Percentiles rank a stretch among this genome's conserved stretches.
Evolutionary conservation across 495 filamentous ascomycete species (phyloP).

Genomic region (Tuber microsphaerosporum): DNA sequence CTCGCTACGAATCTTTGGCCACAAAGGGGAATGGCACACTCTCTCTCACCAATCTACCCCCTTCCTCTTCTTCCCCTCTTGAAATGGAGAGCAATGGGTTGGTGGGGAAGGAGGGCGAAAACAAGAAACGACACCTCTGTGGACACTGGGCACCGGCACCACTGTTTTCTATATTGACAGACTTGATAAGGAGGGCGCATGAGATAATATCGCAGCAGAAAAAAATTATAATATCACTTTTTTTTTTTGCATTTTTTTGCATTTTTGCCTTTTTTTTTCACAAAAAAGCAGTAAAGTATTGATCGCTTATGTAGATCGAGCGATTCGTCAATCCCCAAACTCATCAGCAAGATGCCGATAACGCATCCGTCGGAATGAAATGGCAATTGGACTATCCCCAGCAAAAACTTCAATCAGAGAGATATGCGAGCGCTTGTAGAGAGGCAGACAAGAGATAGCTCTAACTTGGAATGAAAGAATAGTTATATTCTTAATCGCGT

Average conservation of each 20-base stretch:
- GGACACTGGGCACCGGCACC: background rate
- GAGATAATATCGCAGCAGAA: background rate
- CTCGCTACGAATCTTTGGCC: background rate
- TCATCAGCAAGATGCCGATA: slow-evolving; percentile 6
- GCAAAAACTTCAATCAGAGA: background rate
- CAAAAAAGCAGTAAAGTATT: background rate
- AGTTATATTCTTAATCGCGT: background rate
- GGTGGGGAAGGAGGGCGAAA: background rate
- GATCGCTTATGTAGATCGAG: slow-evolving; percentile 6
- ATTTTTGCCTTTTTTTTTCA: background rate
- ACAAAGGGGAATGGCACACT: background rate
- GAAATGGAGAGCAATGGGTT: background rate
- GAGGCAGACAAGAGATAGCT: background rate
- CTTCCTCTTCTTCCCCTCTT: background rate
- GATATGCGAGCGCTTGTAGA: background rate
- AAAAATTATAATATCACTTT: background rate
- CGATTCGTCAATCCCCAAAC: slow-evolving; percentile 5
- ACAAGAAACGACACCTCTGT: background rate
- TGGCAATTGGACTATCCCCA: background rate
- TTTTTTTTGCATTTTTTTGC: background rate
- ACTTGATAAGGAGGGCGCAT: background rate
- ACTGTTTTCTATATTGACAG: background rate
- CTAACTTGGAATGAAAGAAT: background rate
- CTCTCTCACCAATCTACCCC: background rate
- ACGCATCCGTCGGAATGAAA: background rate